Conservation (phyloP, 1,284 basidiomycete species). For the Sporisorium iseilematis-ciliati region DNA sequence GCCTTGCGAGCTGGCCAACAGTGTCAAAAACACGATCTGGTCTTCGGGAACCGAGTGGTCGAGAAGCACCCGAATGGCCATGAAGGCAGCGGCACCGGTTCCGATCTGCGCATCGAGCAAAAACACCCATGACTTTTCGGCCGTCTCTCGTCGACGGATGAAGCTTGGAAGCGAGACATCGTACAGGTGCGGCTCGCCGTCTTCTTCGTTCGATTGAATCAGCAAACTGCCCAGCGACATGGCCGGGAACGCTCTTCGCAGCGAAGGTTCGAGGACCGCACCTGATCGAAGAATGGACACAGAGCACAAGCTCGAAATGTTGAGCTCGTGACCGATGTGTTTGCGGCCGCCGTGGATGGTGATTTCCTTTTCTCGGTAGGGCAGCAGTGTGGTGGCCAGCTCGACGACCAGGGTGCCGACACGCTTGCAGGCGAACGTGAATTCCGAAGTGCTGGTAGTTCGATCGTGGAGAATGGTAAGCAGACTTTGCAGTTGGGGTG, state of each 20-base stretch:
- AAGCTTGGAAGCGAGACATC: conserved; percentile 80
- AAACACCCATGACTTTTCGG: conserved; percentile 83
- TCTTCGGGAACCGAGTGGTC: conserved; percentile 92
- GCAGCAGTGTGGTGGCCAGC: conserved; percentile 83
- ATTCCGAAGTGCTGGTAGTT: conserved; percentile 77
- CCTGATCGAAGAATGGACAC: conserved; percentile 89
- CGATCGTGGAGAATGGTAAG: conserved; percentile 85
- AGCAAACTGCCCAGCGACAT: conserved; percentile 88
- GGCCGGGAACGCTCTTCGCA: conserved; percentile 86
- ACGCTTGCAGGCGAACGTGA: conserved; percentile 88
- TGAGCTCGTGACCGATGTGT: conserved; percentile 77
- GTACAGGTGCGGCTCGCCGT: conserved; percentile 89
- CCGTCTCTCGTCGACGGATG: conserved; percentile 49
- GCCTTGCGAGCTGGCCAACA: conserved; percentile 85
- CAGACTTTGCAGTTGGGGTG: conserved; percentile 77
- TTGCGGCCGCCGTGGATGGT: conserved; percentile 76
- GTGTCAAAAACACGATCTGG: conserved; percentile 76
- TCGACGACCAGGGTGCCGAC: conserved; percentile 87
- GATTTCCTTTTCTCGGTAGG: conserved; percentile 77
- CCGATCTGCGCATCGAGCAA: conserved; percentile 96
- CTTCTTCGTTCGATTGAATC: conserved; percentile 84
- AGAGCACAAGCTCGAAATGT: conserved; percentile 78
- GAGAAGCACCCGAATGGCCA: conserved; percentile 93
- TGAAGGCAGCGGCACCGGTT: conserved; percentile 92
- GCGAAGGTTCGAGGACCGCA: conserved; percentile 88